These are phyloP conservation scores for Fraxinus dipetala DNA, from an alignment of 305 asterid species.

Conservation along the genomic window DNA sequence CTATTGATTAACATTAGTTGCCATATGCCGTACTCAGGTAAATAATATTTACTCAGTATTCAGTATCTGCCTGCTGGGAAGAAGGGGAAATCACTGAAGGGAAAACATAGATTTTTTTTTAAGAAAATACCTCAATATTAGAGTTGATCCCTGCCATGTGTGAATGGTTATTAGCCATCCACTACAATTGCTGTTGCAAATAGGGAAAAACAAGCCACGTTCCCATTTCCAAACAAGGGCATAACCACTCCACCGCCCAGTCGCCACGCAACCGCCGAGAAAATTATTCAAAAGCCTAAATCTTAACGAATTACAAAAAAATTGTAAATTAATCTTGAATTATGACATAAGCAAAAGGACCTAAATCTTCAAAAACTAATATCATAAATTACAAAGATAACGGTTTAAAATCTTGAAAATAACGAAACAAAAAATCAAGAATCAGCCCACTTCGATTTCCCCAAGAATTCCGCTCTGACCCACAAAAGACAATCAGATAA, in stretches of 20 bases:
- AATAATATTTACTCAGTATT: neutral
- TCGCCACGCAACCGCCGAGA: neutral
- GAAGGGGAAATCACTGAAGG: neutral
- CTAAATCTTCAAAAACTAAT: neutral
- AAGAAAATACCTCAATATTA: constrained; percentile 38
- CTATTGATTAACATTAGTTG: neutral
- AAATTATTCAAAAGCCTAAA: constrained; percentile 8
- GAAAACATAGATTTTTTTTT: neutral
- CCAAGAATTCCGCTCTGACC: constrained; percentile 16
- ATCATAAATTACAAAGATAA: neutral
- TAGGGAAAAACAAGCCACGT: constrained; percentile 13
- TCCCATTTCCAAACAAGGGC: constrained; percentile 37
- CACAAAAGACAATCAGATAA: constrained; percentile 3
- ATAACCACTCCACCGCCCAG: constrained; percentile 28
- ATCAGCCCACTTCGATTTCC: neutral
- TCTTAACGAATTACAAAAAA: constrained; percentile 2
- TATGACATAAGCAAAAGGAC: neutral
- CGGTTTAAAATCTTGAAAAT: constrained; percentile 1
- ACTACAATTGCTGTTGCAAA: constrained; percentile 19
- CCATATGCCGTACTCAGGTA: neutral
- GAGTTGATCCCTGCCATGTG: constrained; percentile 28
- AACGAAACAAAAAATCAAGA: constrained; percentile 6
- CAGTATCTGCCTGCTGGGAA: neutral
- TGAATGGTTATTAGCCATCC: constrained; percentile 34
- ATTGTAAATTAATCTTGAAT: neutral